A percentile compares a stretch with the other conserved stretches of the same genome.
Conservation (phyloP, 306 rosid species). For the Cajanus cajan region DNA sequence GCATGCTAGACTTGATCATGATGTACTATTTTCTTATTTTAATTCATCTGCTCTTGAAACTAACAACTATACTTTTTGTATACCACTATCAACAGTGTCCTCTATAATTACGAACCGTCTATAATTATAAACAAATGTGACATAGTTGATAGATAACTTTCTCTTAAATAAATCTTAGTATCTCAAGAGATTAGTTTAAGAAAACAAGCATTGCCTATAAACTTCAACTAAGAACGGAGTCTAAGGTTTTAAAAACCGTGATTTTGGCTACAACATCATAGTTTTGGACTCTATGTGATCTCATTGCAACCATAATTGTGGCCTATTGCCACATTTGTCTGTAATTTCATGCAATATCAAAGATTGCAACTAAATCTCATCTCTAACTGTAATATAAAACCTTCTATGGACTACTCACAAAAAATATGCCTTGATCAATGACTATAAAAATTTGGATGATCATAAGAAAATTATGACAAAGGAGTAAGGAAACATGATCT, state of each 20-base stretch:
- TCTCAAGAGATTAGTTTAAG: too few species aligned
- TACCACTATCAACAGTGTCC: too few species aligned
- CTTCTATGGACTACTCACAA: neutral
- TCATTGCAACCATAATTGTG: neutral
- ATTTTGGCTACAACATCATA: neutral
- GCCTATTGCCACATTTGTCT: neutral
- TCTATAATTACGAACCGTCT: too few species aligned
- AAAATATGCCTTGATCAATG: neutral
- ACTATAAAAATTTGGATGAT: neutral
- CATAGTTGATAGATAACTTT: too few species aligned
- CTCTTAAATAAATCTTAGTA: too few species aligned
- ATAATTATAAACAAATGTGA: too few species aligned
- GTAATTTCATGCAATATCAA: neutral
- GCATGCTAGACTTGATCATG: conserved; percentile 2
- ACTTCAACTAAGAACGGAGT: neutral
- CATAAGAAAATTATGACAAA: neutral
- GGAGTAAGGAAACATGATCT: neutral
- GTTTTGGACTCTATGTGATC: neutral
- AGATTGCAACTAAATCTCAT: neutral
- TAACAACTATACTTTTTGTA: neutral
- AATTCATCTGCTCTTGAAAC: neutral
- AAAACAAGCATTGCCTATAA: neutral
- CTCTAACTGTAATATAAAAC: neutral
- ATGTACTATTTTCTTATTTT: neutral
- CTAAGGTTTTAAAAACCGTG: neutral